Evolutionary conservation across 805 yeast genomes (phyloP), one percentile per base, ranked within the genome.

Genomic region (Candida incommunis): DNA sequence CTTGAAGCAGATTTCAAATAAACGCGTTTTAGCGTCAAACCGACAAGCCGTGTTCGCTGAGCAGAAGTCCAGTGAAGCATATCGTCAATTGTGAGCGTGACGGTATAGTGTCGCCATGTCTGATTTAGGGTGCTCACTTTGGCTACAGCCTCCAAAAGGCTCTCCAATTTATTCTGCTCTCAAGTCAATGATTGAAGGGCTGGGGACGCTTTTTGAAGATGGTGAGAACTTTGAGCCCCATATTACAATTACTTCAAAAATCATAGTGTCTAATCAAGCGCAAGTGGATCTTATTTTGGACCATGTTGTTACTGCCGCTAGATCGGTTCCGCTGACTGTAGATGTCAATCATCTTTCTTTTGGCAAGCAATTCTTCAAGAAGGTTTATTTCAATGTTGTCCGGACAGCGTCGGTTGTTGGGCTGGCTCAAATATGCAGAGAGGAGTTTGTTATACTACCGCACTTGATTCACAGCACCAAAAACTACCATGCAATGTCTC

Each of bases 221-320:
- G 77, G 86, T 1, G 81, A 82, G 2, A 58, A 55, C 24, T 78
- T 82, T 53, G 82, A 75, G 49, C 94, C 94, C 2, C 94, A 83
- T 57, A 69, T 84, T 27, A 84, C 94, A 1, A 68, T 83, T 23
- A 76, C 86, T 2, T 70, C 85, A n/a, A 71, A 75, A 46, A 64
- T 83, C 25, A 64, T 60, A 1, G 63, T 79, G 23, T 60, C 66
- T 22, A 65, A 70, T 11, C 69, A 70, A 37, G 74, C 73, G 13
- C 84, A 80, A 47, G 80, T 77, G 1, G 74, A 74, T 48, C 66
- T 69, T 25, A 73, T 80, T 5, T 65, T 82, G 18, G 75, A 71
- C 23, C 69, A 78, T 44, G 66, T 82, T 46, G 60, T 70, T 11
- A 80, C 78, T 2, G 87, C 90, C 0, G 60, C 74, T 3, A 57